Conservation (phyloP, 192 early-diverging fungal genomes). For the Jimgerdemannia lactiflua region DNA sequence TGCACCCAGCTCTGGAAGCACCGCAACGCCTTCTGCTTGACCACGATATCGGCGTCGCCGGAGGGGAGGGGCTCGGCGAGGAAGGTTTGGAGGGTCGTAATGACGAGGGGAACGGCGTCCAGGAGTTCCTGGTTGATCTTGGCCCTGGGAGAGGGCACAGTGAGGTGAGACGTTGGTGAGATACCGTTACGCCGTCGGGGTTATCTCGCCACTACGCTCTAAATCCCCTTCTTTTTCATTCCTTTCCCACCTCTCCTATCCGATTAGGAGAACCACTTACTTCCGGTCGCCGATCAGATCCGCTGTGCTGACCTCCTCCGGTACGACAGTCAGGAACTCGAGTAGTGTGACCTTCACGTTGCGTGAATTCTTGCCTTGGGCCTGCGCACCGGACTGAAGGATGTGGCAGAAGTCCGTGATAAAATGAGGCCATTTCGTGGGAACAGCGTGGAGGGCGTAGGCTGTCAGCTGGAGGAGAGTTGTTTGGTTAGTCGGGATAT, state of each 20-base stretch:
- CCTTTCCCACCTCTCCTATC: too few species aligned
- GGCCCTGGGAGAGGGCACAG: slow-evolving; percentile 2
- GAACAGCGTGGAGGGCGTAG: slow-evolving; percentile 44
- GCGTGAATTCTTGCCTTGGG: slow-evolving; percentile 13
- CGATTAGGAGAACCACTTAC: slow-evolving; percentile 20
- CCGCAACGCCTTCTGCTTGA: slow-evolving; percentile 42
- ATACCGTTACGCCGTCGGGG: too few species aligned
- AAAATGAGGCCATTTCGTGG: slow-evolving; percentile 46
- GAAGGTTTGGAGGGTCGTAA: slow-evolving; percentile 21
- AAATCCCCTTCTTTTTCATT: neutral
- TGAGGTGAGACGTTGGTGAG: too few species aligned
- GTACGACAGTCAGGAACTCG: slow-evolving; percentile 51
- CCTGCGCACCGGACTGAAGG: slow-evolving; percentile 24
- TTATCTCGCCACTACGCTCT: neutral
- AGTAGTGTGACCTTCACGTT: slow-evolving; percentile 36
- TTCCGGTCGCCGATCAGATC: slow-evolving; percentile 41
- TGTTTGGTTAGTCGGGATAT: neutral
- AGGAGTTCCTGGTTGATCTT: slow-evolving; percentile 27
- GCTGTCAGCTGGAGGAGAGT: slow-evolving; percentile 39
- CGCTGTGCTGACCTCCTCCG: slow-evolving; percentile 49
- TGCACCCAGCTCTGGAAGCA: slow-evolving; percentile 56
- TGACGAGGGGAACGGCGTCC: slow-evolving; percentile 20
- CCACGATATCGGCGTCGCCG: slow-evolving; percentile 11
- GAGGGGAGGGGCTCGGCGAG: slow-evolving; percentile 22
- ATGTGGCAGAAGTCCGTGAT: slow-evolving; percentile 37